Evolutionary conservation across 768 basidiomycete species (phyloP), one percentile per base, ranked within the genome.

Genomic region (Termitomyces titanicus): DNA sequence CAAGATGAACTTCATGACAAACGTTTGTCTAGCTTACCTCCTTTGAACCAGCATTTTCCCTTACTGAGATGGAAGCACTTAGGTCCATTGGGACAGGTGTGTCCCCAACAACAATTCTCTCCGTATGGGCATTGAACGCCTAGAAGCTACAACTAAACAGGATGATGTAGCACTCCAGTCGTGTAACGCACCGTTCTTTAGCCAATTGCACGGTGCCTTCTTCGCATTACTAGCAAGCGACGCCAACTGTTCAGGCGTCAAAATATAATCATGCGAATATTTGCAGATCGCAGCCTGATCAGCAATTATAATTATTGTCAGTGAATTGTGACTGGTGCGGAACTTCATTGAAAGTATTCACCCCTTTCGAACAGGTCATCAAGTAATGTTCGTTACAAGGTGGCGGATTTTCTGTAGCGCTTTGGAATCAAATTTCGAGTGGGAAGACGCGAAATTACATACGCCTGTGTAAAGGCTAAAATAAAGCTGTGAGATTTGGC

Each of bases 21-120:
- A 12, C 9, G 18, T 39, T 42, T 25, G 43, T 35, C 7, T 9
- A 31, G 61, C 77, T 46, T 57, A 79, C 81, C 79, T 63, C 86
- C 89, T 79, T 92, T 91, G 71, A 92, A 92, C 88, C 90, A 91
- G 66, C 90, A 92, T 71, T 87, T 91, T 40, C 89, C 89, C 65
- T 86, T 89, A 70, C 80, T 82, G 29, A 86, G 72, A 68, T 88
- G 86, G 64, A 79, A 81, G 63, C 86, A 88, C 63, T 80, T 82
- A 17, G 79, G 77, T n/a, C 90, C 90, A 60, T 86, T 86, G 13
- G 90, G 90, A 63, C 90, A 92, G 22, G 82, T 74, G 66, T 92
- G 90, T 8, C 90, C 90, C 88, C 89, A 92, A 68, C 89, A 91
- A 64, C 89, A 92, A 56, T 73, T 73, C 40, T 83, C 81, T 39